Evolutionary conservation across 129 eudicot genomes (phyloP), one percentile per base, ranked within the genome.

Genomic region (Tanacetum coccineum): DNA sequence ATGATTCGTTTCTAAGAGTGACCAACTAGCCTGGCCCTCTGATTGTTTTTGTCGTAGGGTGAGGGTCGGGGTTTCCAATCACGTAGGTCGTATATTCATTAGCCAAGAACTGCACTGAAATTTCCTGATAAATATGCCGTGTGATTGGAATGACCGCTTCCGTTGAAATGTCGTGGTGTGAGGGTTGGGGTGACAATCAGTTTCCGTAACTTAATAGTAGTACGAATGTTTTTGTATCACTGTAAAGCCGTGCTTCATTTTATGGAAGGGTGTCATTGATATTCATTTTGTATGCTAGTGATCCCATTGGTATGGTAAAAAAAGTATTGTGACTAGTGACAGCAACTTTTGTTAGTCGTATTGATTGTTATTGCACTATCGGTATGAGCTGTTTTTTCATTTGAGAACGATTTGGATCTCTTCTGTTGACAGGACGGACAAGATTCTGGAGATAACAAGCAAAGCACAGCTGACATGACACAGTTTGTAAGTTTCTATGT

Each of bases 381-480:
- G 18, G 56, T 51, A 54, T 44, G 57, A 15, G 26, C 18, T 30
- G 13, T 40, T 13, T 25, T 0, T 7, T 59, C 18, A 2, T 42
- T 13, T 21, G 42, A 42, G 30, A 18, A 40, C 14, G 32, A 4
- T 71, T n/a, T 64, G 28, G 28, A 45, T 19, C 40, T 50, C 21
- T 58, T 70, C 52, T 59, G 46, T 28, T 74, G 22, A 78, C 85
- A 92, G 98, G 98, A 92, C n/a, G 88, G 88, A 15, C 96, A 91
- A 71, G 98, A 88, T 76, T 78, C 82, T 25, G 96, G 88, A 64
- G 85, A 85, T 64, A 56, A 79, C 57, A 88, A 92, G 78, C 98
- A 92, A 72, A 88, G 86, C 81, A 77, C 91, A 19, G 85, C 90
- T 68, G 96, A 92, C 78, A 92, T 88, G 96, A 88, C 98, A 40